Conservation (phyloP, 164 flowering plant genomes). For the Umbellularia californica region DNA sequence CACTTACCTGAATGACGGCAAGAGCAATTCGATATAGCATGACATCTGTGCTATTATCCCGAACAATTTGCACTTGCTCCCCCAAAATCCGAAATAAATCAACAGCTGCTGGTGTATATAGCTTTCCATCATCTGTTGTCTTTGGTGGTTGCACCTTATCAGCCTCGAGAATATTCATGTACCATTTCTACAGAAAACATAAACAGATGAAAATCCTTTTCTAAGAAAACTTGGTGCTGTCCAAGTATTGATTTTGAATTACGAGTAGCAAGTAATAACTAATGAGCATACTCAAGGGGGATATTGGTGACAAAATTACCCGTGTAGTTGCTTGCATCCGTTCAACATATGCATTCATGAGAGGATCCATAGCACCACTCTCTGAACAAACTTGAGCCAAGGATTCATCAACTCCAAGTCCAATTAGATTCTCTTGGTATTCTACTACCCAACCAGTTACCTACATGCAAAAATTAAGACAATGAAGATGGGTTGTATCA, state of each 20-base stretch:
- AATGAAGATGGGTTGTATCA: not conserved
- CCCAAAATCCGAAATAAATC: constrained; percentile 96
- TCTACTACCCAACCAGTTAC: constrained; percentile 99
- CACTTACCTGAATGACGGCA: constrained; percentile 82
- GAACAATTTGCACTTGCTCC: constrained; percentile 96
- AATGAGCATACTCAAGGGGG: not conserved
- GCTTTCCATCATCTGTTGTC: constrained; percentile 88
- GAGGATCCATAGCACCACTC: constrained; percentile 99
- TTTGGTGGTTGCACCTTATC: constrained; percentile 93
- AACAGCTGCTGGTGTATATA: constrained; percentile 96
- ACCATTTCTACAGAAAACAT: constrained; percentile 73
- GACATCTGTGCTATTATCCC: constrained; percentile 95
- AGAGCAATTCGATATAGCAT: constrained; percentile 95
- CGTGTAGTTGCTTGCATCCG: constrained; percentile 96
- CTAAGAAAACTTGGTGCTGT: not conserved
- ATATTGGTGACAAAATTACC: constrained; percentile 32
- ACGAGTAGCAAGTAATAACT: not conserved
- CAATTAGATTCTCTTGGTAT: constrained; percentile 91
- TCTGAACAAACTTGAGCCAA: constrained; percentile 99
- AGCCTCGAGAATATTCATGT: constrained; percentile 85
- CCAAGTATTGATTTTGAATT: not conserved
- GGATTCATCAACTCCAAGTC: constrained; percentile 96
- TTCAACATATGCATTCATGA: constrained; percentile 97
- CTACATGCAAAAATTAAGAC: constrained; percentile 30
- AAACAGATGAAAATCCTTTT: not conserved